phyloP scores from a whole-genome alignment of 371 early-diverging fungal species.

The Fennellomyces sp. region DNA sequence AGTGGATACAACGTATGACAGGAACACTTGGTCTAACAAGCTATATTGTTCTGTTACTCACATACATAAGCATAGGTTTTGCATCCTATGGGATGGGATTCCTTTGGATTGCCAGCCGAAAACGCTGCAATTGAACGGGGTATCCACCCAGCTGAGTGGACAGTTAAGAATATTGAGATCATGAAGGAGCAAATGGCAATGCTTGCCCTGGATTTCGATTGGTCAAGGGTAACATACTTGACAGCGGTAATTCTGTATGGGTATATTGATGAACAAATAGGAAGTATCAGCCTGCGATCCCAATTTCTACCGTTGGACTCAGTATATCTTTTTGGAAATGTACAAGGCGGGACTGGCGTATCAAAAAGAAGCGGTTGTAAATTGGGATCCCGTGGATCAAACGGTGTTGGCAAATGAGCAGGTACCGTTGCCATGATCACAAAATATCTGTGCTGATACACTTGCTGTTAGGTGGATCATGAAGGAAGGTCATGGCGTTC shows the following conservation, averaged over 20 bases:
- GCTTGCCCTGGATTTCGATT: conserved; percentile 86
- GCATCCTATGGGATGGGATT: conserved; percentile 99
- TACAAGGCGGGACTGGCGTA: conserved; percentile 83
- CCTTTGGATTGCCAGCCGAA: conserved; percentile 99
- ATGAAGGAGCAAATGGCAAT: conserved; percentile 85
- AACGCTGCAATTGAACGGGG: conserved; percentile 95
- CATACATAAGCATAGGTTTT: conserved; percentile 52
- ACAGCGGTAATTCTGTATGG: background rate
- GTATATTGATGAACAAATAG: conserved; percentile 28
- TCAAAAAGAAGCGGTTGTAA: conserved; percentile 87
- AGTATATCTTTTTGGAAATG: conserved; percentile 81
- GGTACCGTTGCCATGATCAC: conserved; percentile 32
- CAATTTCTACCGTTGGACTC: conserved; percentile 92
- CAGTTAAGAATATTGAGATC: conserved; percentile 70
- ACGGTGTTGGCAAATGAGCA: conserved; percentile 97
- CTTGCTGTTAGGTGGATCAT: conserved; percentile 70
- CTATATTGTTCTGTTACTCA: too few relatives aligned
- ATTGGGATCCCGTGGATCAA: conserved; percentile 96
- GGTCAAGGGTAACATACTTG: conserved; percentile 68
- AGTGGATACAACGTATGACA: conserved; percentile 63
- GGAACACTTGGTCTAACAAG: background rate
- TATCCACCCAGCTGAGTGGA: conserved; percentile 86
- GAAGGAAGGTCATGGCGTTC: conserved; percentile 92
- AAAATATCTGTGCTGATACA: background rate
- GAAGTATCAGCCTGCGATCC: conserved; percentile 88